These are phyloP conservation scores for Alternaria infectoria DNA, from an alignment of 2,329 filamentous ascomycete genomes.

Conservation along the genomic window DNA sequence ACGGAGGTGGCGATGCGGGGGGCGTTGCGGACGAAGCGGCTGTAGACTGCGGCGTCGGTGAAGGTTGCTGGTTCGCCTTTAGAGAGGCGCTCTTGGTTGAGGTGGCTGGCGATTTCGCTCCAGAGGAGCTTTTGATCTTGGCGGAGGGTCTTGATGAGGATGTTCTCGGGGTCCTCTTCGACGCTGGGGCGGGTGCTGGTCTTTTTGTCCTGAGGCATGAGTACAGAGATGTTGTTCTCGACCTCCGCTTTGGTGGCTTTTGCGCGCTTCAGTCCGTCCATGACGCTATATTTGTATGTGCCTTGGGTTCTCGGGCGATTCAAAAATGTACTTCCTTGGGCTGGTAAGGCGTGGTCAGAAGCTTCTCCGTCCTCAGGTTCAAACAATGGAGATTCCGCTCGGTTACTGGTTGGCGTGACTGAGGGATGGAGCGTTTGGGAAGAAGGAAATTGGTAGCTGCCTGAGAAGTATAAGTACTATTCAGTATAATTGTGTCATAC, in stretches of 20 bases:
- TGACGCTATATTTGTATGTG: not conserved
- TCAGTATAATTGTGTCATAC: not conserved
- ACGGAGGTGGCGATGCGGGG: slow-evolving; percentile 27
- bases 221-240: slow-evolving; percentile 16
- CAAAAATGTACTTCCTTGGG: not conserved
- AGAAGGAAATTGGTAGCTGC: not conserved
- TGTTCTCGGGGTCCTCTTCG: slow-evolving; percentile 40
- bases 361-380: not conserved
- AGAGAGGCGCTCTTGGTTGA: slow-evolving; percentile 33
- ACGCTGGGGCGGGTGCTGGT: not conserved
- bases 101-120: slow-evolving; percentile 32
- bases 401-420: not conserved
- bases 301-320: not conserved
- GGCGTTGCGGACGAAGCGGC: slow-evolving; percentile 43
- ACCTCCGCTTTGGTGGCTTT: slow-evolving; percentile 24
- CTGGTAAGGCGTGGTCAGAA: not conserved
- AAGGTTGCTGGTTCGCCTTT: slow-evolving; percentile 21
- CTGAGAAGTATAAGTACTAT: not conserved
- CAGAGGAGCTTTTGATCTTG: slow-evolving; percentile 30
- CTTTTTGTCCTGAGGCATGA: slow-evolving; percentile 8
- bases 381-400: slow-evolving; percentile 13
- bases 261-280: slow-evolving; percentile 24
- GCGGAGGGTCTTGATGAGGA: slow-evolving; percentile 42
- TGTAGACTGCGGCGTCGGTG: slow-evolving; percentile 45
- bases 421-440: no score